Evolutionary conservation across 2,329 filamentous ascomycete genomes (phyloP).

Genomic region (Lasiodiplodia citricola): DNA sequence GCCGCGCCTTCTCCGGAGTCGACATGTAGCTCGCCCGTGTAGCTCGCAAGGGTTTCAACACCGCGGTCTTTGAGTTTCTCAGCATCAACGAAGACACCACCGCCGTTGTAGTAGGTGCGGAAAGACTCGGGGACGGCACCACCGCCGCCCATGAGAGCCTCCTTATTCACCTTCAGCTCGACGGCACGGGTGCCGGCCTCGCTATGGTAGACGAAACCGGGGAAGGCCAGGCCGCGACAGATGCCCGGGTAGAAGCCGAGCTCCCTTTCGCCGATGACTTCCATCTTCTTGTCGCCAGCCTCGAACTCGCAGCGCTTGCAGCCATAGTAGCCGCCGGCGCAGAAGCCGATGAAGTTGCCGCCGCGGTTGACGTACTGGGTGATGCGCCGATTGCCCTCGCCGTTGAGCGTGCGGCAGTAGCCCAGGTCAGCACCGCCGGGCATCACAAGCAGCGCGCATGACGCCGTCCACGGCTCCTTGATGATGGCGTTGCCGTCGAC

Average conservation of each 20-base stretch:
- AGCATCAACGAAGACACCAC: conserved; percentile 88
- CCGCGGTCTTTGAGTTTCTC: conserved; percentile 64
- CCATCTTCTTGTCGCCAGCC: conserved; percentile 77
- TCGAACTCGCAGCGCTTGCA: conserved; percentile 86
- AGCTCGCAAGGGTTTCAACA: conserved; percentile 83
- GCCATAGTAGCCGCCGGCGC: conserved; percentile 93
- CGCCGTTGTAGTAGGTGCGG: conserved; percentile 88
- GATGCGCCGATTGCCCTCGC: conserved; percentile 84
- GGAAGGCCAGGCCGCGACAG: conserved; percentile 85
- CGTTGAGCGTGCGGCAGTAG: conserved; percentile 88
- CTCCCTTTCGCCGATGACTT: conserved; percentile 85
- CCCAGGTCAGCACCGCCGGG: conserved; percentile 93
- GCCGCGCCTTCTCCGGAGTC: conserved; percentile 75
- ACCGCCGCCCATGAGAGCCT: conserved; percentile 56
- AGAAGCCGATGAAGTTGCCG: conserved; percentile 87
- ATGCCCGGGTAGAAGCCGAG: conserved; percentile 85
- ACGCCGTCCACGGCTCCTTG: conserved; percentile 88
- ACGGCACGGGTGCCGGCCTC: conserved; percentile 82
- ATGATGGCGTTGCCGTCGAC: conserved; percentile 78
- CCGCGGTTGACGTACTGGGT: conserved; percentile 83
- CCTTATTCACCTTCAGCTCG: conserved; percentile 67
- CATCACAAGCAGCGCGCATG: conserved; percentile 87
- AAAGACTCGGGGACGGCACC: conserved; percentile 66
- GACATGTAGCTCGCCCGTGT: conserved; percentile 74
- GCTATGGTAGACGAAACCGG: conserved; percentile 87